phyloP scores from a whole-genome alignment of 805 yeast genomes.

The Saccharomycopsis selenospora region DNA sequence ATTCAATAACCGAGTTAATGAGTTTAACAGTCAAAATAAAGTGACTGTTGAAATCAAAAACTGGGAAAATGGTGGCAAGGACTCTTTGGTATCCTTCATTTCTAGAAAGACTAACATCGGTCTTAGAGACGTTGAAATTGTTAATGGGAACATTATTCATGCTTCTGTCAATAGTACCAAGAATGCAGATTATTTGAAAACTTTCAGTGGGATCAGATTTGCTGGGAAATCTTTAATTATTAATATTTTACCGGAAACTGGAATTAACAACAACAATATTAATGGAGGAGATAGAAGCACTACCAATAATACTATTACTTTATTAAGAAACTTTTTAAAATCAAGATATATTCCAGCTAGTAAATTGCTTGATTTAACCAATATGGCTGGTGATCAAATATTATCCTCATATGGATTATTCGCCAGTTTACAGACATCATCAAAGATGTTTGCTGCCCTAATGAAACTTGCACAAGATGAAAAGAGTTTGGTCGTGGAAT shows the following conservation, averaged over 20 bases:
- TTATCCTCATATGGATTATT: conserved; percentile 59
- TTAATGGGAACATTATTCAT: conserved; percentile 49
- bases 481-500: conserved; percentile 39
- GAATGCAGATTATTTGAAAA: conserved; percentile 53
- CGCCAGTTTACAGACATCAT: conserved; percentile 48
- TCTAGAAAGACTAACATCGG: conserved; percentile 57
- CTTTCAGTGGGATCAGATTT: conserved; percentile 71
- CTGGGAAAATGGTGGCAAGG: conserved; percentile 74
- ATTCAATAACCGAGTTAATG: conserved; percentile 22
- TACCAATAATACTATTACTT: conserved; percentile 46
- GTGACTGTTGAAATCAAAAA: conserved; percentile 59
- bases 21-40: conserved; percentile 26
- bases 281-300: conserved; percentile 22
- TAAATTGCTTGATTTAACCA: conserved; percentile 63
- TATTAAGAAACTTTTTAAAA: conserved; percentile 52
- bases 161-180: conserved; percentile 48
- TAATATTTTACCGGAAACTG: conserved; percentile 27
- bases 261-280: conserved; percentile 3
- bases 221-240: conserved; percentile 66
- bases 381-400: conserved; percentile 55
- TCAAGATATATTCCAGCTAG: conserved; percentile 59
- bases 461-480: conserved; percentile 70
- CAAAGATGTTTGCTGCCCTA: conserved; percentile 85
- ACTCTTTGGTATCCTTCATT: conserved; percentile 62
- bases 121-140: conserved; percentile 40